Evolutionary conservation across 768 basidiomycete genomes (phyloP), one percentile per base, ranked within the genome.

Genomic region (Suillus variegatus): DNA sequence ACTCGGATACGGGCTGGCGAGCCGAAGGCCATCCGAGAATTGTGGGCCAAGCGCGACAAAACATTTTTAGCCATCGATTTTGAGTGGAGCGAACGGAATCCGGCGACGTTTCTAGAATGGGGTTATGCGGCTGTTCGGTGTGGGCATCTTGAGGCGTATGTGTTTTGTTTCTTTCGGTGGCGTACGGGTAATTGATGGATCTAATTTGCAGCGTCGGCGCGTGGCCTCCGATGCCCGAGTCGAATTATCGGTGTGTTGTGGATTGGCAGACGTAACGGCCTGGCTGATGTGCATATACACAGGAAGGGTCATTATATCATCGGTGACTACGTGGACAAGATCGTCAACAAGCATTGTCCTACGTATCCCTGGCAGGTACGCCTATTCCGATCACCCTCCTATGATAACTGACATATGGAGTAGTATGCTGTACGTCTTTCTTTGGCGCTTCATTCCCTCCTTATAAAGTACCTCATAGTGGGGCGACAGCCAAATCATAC

Each of bases 91-190:
- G 93, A 94, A 71, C 83, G 88, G 63, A 91, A 91, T 69, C 81
- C 86, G 62, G 85, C 85, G 62, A 84, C 85, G 55, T 86, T 86
- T 67, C 73, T 92, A 56, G 93, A 93, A 75, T 94, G 89, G 87
- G 92, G 92, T 1, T 94, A 94, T 77, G 89, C 93, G 36, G 90
- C 90, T 13, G 84, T 92, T 54, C 81, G 92, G 35, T 92, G 90
- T 70, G 86, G 85, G 0, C 87, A 89, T 78, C 77, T 94, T 46
- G 84, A 89, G 64, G 82, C 84, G 90, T 92, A 72, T 74, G 90
- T 82, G 14, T 54, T 32, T 36, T 57, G 22, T 46, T 63, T 7
- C 43, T 14, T 28, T 41, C 9, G 6, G 2, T 44, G 57, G 10
- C 28, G n/a, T 66, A 7, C 9, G 46, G 44, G 28, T 36, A 12